A percentile compares a stretch with the other conserved stretches of the same genome.
These are phyloP conservation scores for Solanum piurae DNA, from an alignment of 257 asterid species.

Conservation along the genomic window DNA sequence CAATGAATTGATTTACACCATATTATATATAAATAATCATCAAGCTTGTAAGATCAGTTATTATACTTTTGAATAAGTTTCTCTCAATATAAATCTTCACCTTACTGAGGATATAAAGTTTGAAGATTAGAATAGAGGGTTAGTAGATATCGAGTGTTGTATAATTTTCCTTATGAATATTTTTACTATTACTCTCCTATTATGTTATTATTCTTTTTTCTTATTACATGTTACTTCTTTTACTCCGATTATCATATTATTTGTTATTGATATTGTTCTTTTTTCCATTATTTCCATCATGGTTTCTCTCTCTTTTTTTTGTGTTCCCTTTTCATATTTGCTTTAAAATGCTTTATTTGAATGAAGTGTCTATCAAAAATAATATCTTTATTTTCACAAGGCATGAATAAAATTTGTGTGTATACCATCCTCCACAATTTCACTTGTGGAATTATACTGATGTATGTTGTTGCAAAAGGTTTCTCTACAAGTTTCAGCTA, in stretches of 20 bases:
- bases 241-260: background rate
- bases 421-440: background rate
- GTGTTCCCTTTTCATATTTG: background rate
- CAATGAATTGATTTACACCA: no score
- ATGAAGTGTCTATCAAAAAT: background rate
- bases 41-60: no score
- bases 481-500: background rate
- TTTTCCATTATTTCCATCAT: background rate
- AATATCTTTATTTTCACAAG: no score
- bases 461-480: background rate
- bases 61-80: background rate
- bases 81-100: background rate
- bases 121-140: background rate
- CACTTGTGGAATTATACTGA: background rate
- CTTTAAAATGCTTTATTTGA: background rate
- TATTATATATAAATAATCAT: no score
- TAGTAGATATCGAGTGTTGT: background rate
- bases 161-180: background rate
- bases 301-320: background rate
- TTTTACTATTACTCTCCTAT: background rate
- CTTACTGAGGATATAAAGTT: background rate
- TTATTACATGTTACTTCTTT: no score
- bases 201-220: no score
- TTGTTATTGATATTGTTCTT: background rate
- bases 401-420: no score